Evolutionary conservation across 768 basidiomycete species (phyloP).

Genomic region (Hygrocybe punicea): DNA sequence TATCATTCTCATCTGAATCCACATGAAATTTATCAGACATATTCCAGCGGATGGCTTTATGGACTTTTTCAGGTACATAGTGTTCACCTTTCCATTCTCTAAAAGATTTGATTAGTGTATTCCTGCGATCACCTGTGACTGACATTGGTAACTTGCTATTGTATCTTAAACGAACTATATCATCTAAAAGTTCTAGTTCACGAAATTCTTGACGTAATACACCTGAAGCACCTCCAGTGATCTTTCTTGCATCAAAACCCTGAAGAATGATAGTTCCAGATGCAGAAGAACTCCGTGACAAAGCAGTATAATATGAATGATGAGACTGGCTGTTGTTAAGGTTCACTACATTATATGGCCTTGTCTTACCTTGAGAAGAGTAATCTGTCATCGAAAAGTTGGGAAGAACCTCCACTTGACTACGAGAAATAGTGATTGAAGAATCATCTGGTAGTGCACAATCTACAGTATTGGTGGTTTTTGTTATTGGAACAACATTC

Average conservation of each 20-base stretch:
- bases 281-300: constrained; percentile 18
- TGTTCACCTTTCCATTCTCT: background rate
- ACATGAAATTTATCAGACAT: background rate
- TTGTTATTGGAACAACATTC: constrained; percentile 24
- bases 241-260: constrained; percentile 19
- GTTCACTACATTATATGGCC: constrained; percentile 26
- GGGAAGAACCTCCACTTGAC: constrained; percentile 23
- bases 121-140: constrained; percentile 1
- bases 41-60: constrained; percentile 1
- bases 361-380: constrained; percentile 20
- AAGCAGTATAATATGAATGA: constrained; percentile 15
- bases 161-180: constrained; percentile 19
- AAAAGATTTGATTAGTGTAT: constrained; percentile 1
- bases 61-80: constrained; percentile 7
- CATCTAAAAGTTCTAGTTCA: constrained; percentile 20
- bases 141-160: background rate
- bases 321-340: constrained; percentile 15
- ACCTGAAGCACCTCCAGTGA: constrained; percentile 14
- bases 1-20: too few species aligned
- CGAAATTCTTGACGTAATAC: constrained; percentile 18
- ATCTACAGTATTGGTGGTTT: constrained; percentile 2
- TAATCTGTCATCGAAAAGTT: constrained; percentile 35
- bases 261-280: constrained; percentile 26
- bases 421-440: constrained; percentile 10
- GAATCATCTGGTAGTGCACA: constrained; percentile 19